A percentile compares a stretch with the other conserved stretches of the same genome.
These are phyloP conservation scores for Calophaca sinica DNA, from an alignment of 306 rosid species.

Conservation along the genomic window DNA sequence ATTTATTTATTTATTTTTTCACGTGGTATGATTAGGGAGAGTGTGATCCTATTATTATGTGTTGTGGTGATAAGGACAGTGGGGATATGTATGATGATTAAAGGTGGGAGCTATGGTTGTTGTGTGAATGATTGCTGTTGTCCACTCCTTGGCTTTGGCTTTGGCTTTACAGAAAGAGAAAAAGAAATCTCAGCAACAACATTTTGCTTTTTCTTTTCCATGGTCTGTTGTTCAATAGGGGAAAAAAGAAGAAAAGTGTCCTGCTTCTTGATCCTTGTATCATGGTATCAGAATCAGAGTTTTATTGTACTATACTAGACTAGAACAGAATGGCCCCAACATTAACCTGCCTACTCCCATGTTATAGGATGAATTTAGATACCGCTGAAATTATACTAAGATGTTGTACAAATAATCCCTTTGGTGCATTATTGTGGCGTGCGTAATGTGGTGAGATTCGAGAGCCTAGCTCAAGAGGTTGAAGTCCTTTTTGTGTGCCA, in stretches of 20 bases:
- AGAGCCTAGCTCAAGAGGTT: not conserved
- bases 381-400: too few relatives aligned
- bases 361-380: too few relatives aligned
- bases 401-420: too few relatives aligned
- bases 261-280: conserved; percentile 45
- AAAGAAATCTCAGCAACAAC: conserved; percentile 48
- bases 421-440: not conserved
- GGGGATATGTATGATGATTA: conserved; percentile 63
- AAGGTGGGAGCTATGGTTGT: conserved; percentile 54
- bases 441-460: conserved; percentile 13
- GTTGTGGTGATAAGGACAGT: conserved; percentile 37
- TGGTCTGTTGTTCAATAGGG: conserved; percentile 35
- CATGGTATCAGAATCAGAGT: not conserved
- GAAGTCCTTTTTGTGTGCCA: too few relatives aligned
- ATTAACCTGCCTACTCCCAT: too few relatives aligned
- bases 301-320: not conserved
- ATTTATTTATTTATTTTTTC: not conserved
- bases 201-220: conserved; percentile 54
- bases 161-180: conserved; percentile 18
- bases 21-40: conserved; percentile 26
- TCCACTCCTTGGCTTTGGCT: conserved; percentile 52
- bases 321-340: too few relatives aligned
- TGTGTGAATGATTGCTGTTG: conserved; percentile 71
- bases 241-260: conserved; percentile 28
- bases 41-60: conserved; percentile 23